phyloP scores from a whole-genome alignment of 1,139 yeast genomes.

The Arxiozyma telluris region DNA sequence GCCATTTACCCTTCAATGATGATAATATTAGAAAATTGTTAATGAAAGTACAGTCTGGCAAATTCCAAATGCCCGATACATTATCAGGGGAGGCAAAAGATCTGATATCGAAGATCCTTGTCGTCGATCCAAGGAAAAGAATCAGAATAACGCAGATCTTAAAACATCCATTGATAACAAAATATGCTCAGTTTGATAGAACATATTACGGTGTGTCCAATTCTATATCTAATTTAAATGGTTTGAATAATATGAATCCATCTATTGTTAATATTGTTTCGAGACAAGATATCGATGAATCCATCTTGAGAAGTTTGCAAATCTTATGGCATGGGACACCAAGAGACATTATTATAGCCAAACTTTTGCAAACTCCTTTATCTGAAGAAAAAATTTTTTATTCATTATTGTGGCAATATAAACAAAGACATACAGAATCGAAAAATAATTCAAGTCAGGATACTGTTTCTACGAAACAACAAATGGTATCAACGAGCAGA shows the following conservation, averaged over 20 bases:
- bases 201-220: constrained; percentile 29
- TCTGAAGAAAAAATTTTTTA: constrained; percentile 88
- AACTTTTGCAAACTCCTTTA: constrained; percentile 49
- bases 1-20: constrained; percentile 75
- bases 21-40: constrained; percentile 63
- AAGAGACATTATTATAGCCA: constrained; percentile 48
- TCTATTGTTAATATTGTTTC: constrained; percentile 33
- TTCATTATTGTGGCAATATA: constrained; percentile 69
- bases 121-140: constrained; percentile 70
- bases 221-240: constrained; percentile 26
- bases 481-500: no score
- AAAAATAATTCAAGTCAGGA: constrained; percentile 6
- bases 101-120: constrained; percentile 71
- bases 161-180: constrained; percentile 67
- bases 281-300: constrained; percentile 59
- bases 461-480: not conserved
- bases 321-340: constrained; percentile 87
- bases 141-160: constrained; percentile 67
- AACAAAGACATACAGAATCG: constrained; percentile 41
- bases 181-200: constrained; percentile 37
- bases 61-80: constrained; percentile 62
- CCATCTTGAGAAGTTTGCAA: constrained; percentile 75
- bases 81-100: constrained; percentile 79
- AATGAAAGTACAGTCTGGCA: constrained; percentile 67
- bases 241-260: constrained; percentile 20